phyloP scores from a whole-genome alignment of 352 stramenopile species.

The Phytopythium boreale region DNA sequence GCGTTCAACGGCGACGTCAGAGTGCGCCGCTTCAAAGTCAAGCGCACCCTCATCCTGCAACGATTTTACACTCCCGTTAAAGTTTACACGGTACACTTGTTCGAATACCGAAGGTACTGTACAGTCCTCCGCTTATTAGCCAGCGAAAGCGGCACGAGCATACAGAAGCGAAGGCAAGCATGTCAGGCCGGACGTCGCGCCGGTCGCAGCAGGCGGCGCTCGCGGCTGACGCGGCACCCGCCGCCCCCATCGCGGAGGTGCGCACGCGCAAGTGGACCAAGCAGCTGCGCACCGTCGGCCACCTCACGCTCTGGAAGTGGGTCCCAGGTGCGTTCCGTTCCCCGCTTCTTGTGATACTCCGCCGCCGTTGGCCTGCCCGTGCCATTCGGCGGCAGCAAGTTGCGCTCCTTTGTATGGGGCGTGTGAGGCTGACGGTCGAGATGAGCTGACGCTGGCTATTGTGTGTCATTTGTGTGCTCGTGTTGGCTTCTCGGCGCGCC shows the following conservation, averaged over 20 bases:
- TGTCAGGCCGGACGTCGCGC: slow-evolving; percentile 50
- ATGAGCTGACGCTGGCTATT: slow-evolving; percentile 4
- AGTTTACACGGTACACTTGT: not conserved
- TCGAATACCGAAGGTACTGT: slow-evolving; percentile 9
- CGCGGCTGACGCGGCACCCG: slow-evolving; percentile 29
- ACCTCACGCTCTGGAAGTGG: slow-evolving; percentile 74
- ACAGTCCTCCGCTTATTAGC: too few relatives aligned
- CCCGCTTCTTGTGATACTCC: too few relatives aligned
- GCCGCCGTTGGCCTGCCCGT: too few relatives aligned
- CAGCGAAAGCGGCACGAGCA: too few relatives aligned
- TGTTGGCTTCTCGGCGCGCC: not conserved
- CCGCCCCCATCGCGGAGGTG: slow-evolving; percentile 59
- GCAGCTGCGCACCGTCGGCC: slow-evolving; percentile 65
- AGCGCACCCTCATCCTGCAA: slow-evolving; percentile 1
- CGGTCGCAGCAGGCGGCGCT: slow-evolving; percentile 27
- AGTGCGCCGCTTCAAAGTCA: slow-evolving; percentile 1
- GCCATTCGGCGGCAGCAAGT: too few relatives aligned
- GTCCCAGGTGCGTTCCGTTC: slow-evolving; percentile 41
- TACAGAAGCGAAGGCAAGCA: slow-evolving; percentile 9
- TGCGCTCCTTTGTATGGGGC: too few relatives aligned
- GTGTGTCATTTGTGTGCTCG: not conserved
- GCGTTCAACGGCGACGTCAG: not conserved
- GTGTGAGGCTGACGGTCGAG: too few relatives aligned
- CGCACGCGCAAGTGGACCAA: slow-evolving; percentile 73
- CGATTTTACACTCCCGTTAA: not conserved